phyloP scores from a whole-genome alignment of 331 rosid genomes.

The Saraca asoca region DNA sequence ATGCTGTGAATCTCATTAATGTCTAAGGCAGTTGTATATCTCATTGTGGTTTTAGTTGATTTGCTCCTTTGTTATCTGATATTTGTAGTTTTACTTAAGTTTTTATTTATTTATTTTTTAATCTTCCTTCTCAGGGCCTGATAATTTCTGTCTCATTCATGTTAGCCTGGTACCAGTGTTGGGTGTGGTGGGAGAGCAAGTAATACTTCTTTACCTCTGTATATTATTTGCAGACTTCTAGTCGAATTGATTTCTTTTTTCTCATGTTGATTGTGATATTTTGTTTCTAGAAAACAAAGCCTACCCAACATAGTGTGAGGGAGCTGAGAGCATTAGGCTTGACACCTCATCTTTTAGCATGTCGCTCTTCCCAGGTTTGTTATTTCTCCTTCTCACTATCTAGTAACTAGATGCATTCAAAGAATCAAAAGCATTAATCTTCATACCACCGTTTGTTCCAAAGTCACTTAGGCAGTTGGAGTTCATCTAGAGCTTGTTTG shows the following conservation, averaged over 20 bases:
- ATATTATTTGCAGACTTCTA: conserved; percentile 28
- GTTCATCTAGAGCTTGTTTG: conserved; percentile 8
- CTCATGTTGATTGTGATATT: conserved; percentile 35
- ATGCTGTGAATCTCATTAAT: conserved; percentile 19
- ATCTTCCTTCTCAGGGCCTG: conserved; percentile 63
- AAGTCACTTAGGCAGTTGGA: conserved; percentile 20
- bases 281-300: conserved; percentile 85
- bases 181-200: conserved; percentile 99
- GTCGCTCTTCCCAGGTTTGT: conserved; percentile 92
- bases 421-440: conserved; percentile 19
- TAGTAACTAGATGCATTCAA: conserved; percentile 21
- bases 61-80: conserved; percentile 17
- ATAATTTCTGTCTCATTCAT: conserved; percentile 94
- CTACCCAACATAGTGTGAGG: conserved; percentile 94
- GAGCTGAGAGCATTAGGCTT: conserved; percentile 92
- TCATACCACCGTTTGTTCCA: conserved; percentile 5
- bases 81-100: conserved; percentile 24
- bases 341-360: conserved; percentile 93
- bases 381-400: conserved; percentile 8
- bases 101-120: conserved; percentile 14
- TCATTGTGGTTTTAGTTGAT: conserved; percentile 27
- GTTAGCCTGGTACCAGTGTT: conserved; percentile 96
- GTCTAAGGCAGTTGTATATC: conserved; percentile 2
- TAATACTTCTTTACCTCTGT: conserved; percentile 44
- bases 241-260: conserved; percentile 8